Conservation (phyloP, 2,329 filamentous ascomycete species). For the Neonectria hederae region DNA sequence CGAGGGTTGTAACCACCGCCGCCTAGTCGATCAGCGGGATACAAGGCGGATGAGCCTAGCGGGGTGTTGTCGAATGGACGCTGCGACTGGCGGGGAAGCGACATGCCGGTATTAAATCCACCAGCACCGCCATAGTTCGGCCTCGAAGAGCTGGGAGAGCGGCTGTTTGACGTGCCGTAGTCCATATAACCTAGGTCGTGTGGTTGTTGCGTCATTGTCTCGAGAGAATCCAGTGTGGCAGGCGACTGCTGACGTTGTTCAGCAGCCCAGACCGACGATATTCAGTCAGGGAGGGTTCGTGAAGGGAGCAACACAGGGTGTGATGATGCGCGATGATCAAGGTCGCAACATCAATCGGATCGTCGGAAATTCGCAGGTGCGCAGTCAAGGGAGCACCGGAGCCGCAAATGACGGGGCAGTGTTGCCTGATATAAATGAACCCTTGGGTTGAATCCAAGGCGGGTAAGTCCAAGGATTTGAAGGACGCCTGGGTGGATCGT, state of each 20-base stretch:
- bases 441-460: not conserved
- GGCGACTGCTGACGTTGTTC: slow-evolving; percentile 36
- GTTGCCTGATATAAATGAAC: slow-evolving; percentile 23
- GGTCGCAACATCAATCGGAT: slow-evolving; percentile 36
- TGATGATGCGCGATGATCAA: slow-evolving; percentile 24
- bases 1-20: slow-evolving; percentile 67
- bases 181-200: slow-evolving; percentile 77
- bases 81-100: slow-evolving; percentile 65
- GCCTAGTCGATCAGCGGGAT: slow-evolving; percentile 74
- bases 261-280: slow-evolving; percentile 31
- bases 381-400: slow-evolving; percentile 23
- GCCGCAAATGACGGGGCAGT: slow-evolving; percentile 12
- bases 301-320: slow-evolving; percentile 19
- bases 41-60: slow-evolving; percentile 71
- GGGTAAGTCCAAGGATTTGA: slow-evolving; percentile 6
- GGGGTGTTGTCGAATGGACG: slow-evolving; percentile 82
- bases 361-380: slow-evolving; percentile 33
- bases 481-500: slow-evolving; percentile 23
- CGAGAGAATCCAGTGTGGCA: slow-evolving; percentile 34
- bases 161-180: slow-evolving; percentile 67
- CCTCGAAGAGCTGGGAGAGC: slow-evolving; percentile 73
- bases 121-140: slow-evolving; percentile 60
- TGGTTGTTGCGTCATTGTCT: slow-evolving; percentile 57
- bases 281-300: not conserved
- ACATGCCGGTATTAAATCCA: slow-evolving; percentile 62